Evolutionary conservation across 1,284 basidiomycete species (phyloP), one percentile per base, ranked within the genome.

Genomic region (Thelephora terrestris): DNA sequence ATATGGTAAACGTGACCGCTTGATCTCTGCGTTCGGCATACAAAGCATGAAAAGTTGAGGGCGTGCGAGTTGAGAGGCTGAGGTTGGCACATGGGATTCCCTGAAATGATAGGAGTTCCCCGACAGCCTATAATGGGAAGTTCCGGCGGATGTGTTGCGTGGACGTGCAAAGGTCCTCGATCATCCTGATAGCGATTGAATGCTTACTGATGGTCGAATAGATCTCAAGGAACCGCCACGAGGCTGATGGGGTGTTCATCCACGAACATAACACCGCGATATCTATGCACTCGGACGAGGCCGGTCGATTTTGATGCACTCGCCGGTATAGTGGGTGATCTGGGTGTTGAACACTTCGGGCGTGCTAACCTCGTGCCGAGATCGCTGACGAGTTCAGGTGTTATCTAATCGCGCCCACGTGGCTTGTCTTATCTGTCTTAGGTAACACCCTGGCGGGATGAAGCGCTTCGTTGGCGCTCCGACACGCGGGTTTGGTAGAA

Each of bases 351-450:
- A 12, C 10, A 7, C 9, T 2, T 45, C 32, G 7, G 23, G 21
- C 14, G 20, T 47, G 23, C 21, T 34, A n/a, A 34, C 44, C 50
- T n/a, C 34, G 38, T 7, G 9, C 16, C 10, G 45, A 84, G 80
- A 64, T 85, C 42, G 75, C 80, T 21, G 81, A 83, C 53, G 82
- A 85, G 64, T 95, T 92, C 74, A 70, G 84, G 58, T 91, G 2
- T 81, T 83, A 1, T 86, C 94, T 64, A 91, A 94, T 62, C 91
- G 94, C 58, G 90, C 91, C 0, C 80, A 82, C 55, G 88, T 91
- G 62, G 80, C 91, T 0, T 94, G 89, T 61, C 78, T 94, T n/a
- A n/a, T n/a, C n/a, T n/a, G n/a, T n/a, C n/a, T n/a, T n/a, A n/a
- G n/a, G n/a, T n/a, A n/a, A n/a, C n/a, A n/a, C n/a, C n/a, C n/a